phyloP scores from a whole-genome alignment of 225 moss, liverwort and hornwort genomes.

The Anthoceros angustus region DNA sequence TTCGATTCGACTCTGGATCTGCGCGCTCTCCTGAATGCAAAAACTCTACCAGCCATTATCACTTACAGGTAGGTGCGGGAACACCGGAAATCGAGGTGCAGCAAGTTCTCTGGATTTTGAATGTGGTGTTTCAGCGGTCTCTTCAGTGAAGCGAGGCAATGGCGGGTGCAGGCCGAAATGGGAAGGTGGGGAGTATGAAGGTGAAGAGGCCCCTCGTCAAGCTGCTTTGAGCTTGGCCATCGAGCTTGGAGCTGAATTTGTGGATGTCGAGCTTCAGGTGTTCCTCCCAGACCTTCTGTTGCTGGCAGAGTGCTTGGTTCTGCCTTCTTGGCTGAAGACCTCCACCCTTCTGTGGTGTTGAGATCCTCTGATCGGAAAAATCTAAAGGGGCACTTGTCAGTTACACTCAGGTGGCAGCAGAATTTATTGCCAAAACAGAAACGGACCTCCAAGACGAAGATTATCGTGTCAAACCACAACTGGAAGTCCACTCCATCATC shows the following conservation, averaged over 20 bases:
- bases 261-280: slow-evolving; percentile 57
- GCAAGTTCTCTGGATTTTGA: too few species aligned
- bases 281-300: slow-evolving; percentile 5
- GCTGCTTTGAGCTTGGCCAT: slow-evolving; percentile 48
- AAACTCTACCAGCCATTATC: slow-evolving; percentile 58
- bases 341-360: too few species aligned
- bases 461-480: slow-evolving; percentile 89
- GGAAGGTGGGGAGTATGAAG: slow-evolving; percentile 66
- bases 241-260: slow-evolving; percentile 69
- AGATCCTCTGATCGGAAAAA: too few species aligned
- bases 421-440: slow-evolving; percentile 37
- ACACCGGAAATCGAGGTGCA: too few species aligned
- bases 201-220: slow-evolving; percentile 54
- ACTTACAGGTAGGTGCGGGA: slow-evolving; percentile 57
- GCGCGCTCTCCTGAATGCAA: slow-evolving; percentile 38
- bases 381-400: too few species aligned
- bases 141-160: too few species aligned
- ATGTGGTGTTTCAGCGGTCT: background rate
- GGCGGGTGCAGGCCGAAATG: slow-evolving; percentile 47
- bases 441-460: slow-evolving; percentile 38
- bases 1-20: slow-evolving; percentile 55
- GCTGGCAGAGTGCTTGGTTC: background rate
- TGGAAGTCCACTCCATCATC: slow-evolving; percentile 59
- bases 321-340: too few species aligned
- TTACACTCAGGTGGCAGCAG: slow-evolving; percentile 48